Evolutionary conservation across 164 flowering plant species (phyloP), one percentile per base, ranked within the genome.

Genomic region (Kalanchoe fedtschenkoi): DNA sequence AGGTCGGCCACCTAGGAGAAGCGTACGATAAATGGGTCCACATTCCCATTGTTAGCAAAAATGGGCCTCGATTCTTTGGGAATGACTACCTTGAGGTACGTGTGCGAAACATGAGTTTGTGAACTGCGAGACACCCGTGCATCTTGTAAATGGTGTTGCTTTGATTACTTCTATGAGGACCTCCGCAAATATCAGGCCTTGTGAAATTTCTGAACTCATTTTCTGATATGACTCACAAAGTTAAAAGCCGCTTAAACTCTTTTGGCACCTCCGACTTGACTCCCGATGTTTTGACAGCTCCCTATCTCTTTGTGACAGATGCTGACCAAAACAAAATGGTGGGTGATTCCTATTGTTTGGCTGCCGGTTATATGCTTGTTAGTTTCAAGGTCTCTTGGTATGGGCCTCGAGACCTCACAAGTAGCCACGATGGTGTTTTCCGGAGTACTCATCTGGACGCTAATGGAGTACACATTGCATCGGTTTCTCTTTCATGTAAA

Each of bases 1-100:
- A 93, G 99, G 99, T 93, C 71, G 99, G 99, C 59, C 87, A 90
- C 77, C 95, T 93, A 69, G 99, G 97, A 66, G 95, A 85, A 75
- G 72, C 68, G 55, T 93, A 93, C 65, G 81, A 93, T 64, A 89
- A 88, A 59, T 92, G 98, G 98, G 88, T 86, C 76, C 97, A 93
- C 74, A 90, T 85, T 66, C 97, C 98, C 59, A 90, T 93, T 68
- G 88, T 82, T 30, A 67, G 78, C 80, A 87, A 76, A 77, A 92
- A 85, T 74, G 86, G 97, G 24, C 98, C 98, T 54, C 80, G 97
- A 1, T 88, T 88, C 66, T 93, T 93, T 43, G 77, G 61, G n/a
- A 93, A 81, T 68, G 87, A 82, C 24, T 79, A 86, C 69, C 77
- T 74, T 81, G 99, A 93, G 99, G 99, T 87, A 78, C 19, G 34